Evolutionary conservation across 2,329 filamentous ascomycete genomes (phyloP).

Genomic region (Chaetomiaceae sp.): DNA sequence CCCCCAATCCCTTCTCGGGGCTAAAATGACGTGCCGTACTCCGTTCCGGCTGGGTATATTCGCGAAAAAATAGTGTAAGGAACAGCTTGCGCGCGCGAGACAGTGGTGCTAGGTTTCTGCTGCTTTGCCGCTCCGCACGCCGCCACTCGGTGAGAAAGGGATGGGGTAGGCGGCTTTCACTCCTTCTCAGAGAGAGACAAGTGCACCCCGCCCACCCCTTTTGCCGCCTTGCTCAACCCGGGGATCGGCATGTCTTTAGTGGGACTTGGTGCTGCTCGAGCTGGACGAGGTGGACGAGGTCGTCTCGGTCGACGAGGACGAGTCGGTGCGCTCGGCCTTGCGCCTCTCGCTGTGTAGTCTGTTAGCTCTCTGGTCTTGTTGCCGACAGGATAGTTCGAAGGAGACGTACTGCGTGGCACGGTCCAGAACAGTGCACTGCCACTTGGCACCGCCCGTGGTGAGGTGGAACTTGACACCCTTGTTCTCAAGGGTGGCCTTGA

Average conservation of each 20-base stretch:
- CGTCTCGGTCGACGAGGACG: constrained; percentile 17
- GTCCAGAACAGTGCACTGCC: constrained; percentile 41
- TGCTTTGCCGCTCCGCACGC: not conserved
- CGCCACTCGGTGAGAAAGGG: too few relatives aligned
- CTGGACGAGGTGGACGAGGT: constrained; percentile 10
- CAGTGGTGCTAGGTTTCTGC: not conserved
- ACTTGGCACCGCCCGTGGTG: constrained; percentile 37
- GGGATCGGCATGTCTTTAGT: constrained; percentile 15
- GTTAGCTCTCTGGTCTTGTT: constrained; percentile 10
- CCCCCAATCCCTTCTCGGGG: too few relatives aligned
- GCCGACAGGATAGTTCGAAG: not conserved
- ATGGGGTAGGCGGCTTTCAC: too few relatives aligned
- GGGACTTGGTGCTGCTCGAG: constrained; percentile 18
- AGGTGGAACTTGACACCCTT: constrained; percentile 43
- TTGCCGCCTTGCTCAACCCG: too few relatives aligned
- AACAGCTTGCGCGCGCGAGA: not conserved
- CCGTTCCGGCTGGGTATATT: constrained; percentile 11
- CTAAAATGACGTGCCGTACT: constrained; percentile 7
- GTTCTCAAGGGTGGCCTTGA: constrained; percentile 33
- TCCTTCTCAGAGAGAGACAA: too few relatives aligned
- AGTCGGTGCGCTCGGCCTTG: constrained; percentile 21
- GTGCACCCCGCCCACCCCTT: too few relatives aligned
- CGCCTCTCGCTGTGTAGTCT: constrained; percentile 22
- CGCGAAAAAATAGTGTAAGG: not conserved
- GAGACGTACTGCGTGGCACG: constrained; percentile 40